Evolutionary conservation across 2,329 filamentous ascomycete genomes (phyloP), one percentile per base, ranked within the genome.

Genomic region (Aspergillus pseudonomiae): DNA sequence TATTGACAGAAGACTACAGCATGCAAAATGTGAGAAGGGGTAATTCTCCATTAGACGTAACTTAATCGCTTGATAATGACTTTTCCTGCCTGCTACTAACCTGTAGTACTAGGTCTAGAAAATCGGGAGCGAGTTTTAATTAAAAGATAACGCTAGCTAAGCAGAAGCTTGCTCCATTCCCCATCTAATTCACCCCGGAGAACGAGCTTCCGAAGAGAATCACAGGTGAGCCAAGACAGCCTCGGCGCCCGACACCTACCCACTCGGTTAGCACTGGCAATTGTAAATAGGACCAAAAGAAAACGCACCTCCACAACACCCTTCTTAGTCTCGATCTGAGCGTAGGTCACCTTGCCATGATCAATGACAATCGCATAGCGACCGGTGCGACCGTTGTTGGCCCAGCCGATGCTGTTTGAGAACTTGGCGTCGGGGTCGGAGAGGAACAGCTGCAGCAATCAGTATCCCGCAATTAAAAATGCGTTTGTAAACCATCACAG

Each of bases 281-380:
- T 7, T 46, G 24, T 9, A n/a, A 36, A 16, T 10, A 32, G 2
- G 6, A 12, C 19, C 24, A 4, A 30, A 61, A 21, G n/a, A 34
- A 32, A 14, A 60, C 68, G 57, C 63, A 77, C 75, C 73, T 83
- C 69, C 16, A 73, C 67, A 63, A 57, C 61, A 28, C 74, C 70
- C 64, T 64, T 70, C 68, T 75, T 84, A 59, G 78, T 80, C 81
- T 96, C 92, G 70, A 88, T 89, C 78, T 90, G 89, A 57, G 91
- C 90, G 77, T 96, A 95, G 69, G 82, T 82, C 68, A 96, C 85
- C 83, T 91, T 94, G 75, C 92, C 92, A 74, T 95, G 84, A 78
- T 93, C 92, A 69, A 96, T 82, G 67, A 93, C 83, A 75, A 96
- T 86, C 66, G 91, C 92, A 82, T 91, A 96, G 58, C 92, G 86